Evolutionary conservation across 2,329 filamentous ascomycete genomes (phyloP), one percentile per base, ranked within the genome.

Genomic region (Orbilia quercus): DNA sequence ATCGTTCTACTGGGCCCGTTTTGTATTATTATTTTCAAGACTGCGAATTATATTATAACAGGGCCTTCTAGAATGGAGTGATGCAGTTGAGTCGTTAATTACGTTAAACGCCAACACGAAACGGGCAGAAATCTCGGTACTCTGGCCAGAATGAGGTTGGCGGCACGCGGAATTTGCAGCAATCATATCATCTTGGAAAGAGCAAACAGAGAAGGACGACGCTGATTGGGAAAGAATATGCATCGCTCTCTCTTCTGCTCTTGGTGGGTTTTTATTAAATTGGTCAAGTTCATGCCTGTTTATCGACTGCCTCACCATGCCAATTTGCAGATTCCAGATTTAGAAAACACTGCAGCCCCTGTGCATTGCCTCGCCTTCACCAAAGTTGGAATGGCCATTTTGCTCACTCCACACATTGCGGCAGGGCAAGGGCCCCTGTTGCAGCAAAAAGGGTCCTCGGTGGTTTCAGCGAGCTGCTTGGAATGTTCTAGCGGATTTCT

Each of bases 401-500:
- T 53, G 40, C 23, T 34, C 38, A 23, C 18, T 55, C 66, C 57
- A 58, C 53, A 72, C 45, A 40, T 44, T 58, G 67, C 67, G 67
- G 58, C 66, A 64, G 59, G 48, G 59, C 58, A 44, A 59, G 59
- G 59, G 50, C 48, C 40, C 36, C 31, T 59, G 63, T 67, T 50
- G 53, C 53, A 67, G 57, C 5, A 31, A 55, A 63, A 50, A 66
- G 51, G 55, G 59, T 53, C 50, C 60, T 59, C 65, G 67, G 64
- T 45, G 48, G 69, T 73, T 73, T 73, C 69, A 73, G 23, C 40
- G 69, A 65, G 28, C 47, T 65, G 34, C 69, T 73, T 73, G 69
- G 69, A 65, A 66, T 54, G 54, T 73, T 73, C 69, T 73, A 73
- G 69, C 69, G 69, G 22, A 53, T 58, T 66, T 66, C 69, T 23